Percentiles rank a stretch among this genome's conserved stretches.
Evolutionary conservation across 345 rosid species (phyloP).

Genomic region (Sisymbrium altissimum): DNA sequence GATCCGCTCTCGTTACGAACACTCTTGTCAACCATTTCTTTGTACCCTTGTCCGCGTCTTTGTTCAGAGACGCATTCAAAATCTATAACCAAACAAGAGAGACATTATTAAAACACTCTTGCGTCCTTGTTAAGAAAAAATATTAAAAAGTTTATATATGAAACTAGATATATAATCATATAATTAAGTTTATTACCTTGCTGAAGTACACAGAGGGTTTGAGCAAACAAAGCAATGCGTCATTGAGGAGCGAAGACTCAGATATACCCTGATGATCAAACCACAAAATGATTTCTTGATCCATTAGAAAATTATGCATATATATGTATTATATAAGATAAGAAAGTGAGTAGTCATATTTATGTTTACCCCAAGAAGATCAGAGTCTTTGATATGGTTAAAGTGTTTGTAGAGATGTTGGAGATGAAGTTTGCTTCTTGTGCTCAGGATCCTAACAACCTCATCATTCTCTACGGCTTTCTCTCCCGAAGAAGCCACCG

Average conservation of each 20-base stretch:
- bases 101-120: neutral
- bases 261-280: constrained; percentile 50
- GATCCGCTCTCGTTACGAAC: constrained; percentile 63
- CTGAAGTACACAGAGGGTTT: constrained; percentile 61
- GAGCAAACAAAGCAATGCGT: constrained; percentile 58
- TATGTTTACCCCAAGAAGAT: constrained; percentile 47
- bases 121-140: neutral
- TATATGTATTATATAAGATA: neutral
- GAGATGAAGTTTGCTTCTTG: constrained; percentile 84
- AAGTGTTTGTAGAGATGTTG: constrained; percentile 46
- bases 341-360: neutral
- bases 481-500: constrained; percentile 40
- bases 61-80: constrained; percentile 52
- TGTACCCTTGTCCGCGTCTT: constrained; percentile 45
- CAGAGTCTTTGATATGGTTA: constrained; percentile 44
- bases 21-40: constrained; percentile 74
- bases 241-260: constrained; percentile 40
- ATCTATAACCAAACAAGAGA: constrained; percentile 37
- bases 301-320: neutral
- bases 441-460: constrained; percentile 59
- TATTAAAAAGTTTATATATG: neutral
- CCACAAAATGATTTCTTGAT: neutral
- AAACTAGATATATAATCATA: neutral
- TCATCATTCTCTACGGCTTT: constrained; percentile 55
- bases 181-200: constrained; percentile 43